phyloP scores from a whole-genome alignment of 2,329 filamentous ascomycete genomes.

The Curvularia verruculosa region DNA sequence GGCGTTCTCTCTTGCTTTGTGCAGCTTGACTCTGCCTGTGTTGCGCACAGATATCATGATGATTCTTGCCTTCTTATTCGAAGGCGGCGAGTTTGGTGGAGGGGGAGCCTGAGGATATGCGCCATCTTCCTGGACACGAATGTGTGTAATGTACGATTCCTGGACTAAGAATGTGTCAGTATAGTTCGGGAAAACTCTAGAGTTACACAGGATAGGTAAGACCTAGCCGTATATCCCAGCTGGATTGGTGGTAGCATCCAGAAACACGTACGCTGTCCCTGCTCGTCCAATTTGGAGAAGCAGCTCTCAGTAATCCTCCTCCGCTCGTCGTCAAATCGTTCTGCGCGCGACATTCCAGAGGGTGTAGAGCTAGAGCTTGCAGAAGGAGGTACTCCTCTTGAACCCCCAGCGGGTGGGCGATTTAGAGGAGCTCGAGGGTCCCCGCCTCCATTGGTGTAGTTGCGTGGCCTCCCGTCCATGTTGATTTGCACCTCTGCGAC shows the following conservation, averaged over 20 bases:
- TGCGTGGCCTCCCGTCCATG: slow-evolving; percentile 47
- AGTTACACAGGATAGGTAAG: not conserved
- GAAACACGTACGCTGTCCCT: slow-evolving; percentile 75
- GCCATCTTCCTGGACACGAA: slow-evolving; percentile 86
- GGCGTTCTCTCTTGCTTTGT: slow-evolving; percentile 94
- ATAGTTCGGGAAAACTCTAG: not conserved
- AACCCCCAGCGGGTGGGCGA: slow-evolving; percentile 35
- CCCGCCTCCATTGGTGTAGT: slow-evolving; percentile 37
- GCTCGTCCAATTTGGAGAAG: slow-evolving; percentile 86
- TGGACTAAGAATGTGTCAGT: slow-evolving; percentile 60
- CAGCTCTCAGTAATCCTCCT: slow-evolving; percentile 91
- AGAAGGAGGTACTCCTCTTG: slow-evolving; percentile 36
- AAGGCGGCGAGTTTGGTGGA: slow-evolving; percentile 74
- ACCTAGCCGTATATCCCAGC: not conserved
- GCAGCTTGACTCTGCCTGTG: slow-evolving; percentile 89
- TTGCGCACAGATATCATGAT: slow-evolving; percentile 94
- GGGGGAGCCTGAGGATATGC: slow-evolving; percentile 82
- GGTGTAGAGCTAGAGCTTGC: slow-evolving; percentile 33
- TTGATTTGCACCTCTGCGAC: slow-evolving; percentile 4
- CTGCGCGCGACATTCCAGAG: slow-evolving; percentile 62
- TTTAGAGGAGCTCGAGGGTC: slow-evolving; percentile 32
- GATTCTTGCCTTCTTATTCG: slow-evolving; percentile 84
- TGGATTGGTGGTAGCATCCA: not conserved
- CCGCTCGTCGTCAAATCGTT: slow-evolving; percentile 97
- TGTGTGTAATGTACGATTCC: slow-evolving; percentile 98